Base-by-base conservation (phyloP, 2,329 filamentous ascomycete genomes). In the Madurella mycetomatis region DNA sequence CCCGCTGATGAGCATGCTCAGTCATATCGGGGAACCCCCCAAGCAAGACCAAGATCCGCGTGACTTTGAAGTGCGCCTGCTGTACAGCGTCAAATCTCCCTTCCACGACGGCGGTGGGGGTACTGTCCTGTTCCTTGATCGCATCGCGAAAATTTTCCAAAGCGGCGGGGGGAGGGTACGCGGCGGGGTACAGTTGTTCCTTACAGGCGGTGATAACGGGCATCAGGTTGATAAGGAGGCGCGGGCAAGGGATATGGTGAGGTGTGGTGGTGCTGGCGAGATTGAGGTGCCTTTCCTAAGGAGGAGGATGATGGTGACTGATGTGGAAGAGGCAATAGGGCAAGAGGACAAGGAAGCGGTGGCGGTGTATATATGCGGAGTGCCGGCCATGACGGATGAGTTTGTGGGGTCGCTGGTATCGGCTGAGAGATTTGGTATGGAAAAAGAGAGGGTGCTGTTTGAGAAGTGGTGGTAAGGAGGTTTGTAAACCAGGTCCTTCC, bases 1-100 rank as follows among this genome's bases (percentile, higher is more conserved):
- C 63, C 89, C 89, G 0, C 72, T 92, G 5, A 80, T 90, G 53
- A 89, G 87, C 51, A 92, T 92, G 68, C 72, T 90, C 47, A 77
- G 81, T 15, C 78, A 80, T 56, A 72, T 91, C 7, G 75, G 76
- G 19, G 70, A 79, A 60, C 71, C 11, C 2, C n/a, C 13, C 37
- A 30, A 17, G n/a, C n/a, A 46, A 9, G 40, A 52, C n/a, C 41
- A 40, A 11, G 51, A 67, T 15, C 2, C 46, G 55, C 5, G 58
- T 69, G 9, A 7, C 25, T 25, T 25, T 7, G 70, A 80, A 13
- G 77, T 89, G 15, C 73, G 76, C 41, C 75, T 91, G 54, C 62
- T 92, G 32, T 92, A 92, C 67, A 80, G 81, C 2, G 81, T 72
- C 19, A 75, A 73, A 54, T 59, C 66, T 54, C 70, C 57, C 2